phyloP scores from a whole-genome alignment of 257 asterid genomes.

The Vinca minor region DNA sequence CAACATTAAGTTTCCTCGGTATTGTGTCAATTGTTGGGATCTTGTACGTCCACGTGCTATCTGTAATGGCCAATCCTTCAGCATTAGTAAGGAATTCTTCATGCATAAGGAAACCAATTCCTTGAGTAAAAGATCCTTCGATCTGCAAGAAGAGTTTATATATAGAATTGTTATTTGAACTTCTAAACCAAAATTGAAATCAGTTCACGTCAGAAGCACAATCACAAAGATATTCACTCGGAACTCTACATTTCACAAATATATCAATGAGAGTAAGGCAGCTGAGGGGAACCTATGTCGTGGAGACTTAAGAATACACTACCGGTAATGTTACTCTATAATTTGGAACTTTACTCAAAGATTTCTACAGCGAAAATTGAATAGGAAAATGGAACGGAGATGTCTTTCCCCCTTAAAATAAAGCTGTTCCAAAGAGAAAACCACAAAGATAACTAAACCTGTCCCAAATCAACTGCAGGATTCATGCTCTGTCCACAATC shows the following conservation, averaged over 20 bases:
- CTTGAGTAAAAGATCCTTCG: conserved; percentile 84
- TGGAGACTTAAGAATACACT: too few species aligned
- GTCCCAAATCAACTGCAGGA: conserved; percentile 73
- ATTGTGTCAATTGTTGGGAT: conserved; percentile 72
- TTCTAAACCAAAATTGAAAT: not conserved
- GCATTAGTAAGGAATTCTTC: conserved; percentile 54
- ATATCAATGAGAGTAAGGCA: too few species aligned
- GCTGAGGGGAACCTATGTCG: too few species aligned
- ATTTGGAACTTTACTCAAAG: too few species aligned
- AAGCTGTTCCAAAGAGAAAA: too few species aligned
- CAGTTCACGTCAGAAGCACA: not conserved
- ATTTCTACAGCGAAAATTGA: too few species aligned
- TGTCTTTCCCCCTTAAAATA: too few species aligned
- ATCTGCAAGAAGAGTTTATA: conserved; percentile 29
- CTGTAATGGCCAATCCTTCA: conserved; percentile 41
- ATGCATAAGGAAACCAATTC: conserved; percentile 68
- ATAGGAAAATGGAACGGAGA: too few species aligned
- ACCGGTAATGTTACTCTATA: too few species aligned
- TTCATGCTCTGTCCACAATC: conserved; percentile 83
- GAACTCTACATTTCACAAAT: too few species aligned
- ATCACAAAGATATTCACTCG: not conserved
- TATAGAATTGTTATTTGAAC: not conserved
- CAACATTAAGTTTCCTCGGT: conserved; percentile 50
- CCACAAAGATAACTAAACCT: conserved; percentile 25
- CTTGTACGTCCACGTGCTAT: conserved; percentile 71